These are phyloP conservation scores for Combretum micranthum DNA, from an alignment of 345 rosid species.

Conservation along the genomic window DNA sequence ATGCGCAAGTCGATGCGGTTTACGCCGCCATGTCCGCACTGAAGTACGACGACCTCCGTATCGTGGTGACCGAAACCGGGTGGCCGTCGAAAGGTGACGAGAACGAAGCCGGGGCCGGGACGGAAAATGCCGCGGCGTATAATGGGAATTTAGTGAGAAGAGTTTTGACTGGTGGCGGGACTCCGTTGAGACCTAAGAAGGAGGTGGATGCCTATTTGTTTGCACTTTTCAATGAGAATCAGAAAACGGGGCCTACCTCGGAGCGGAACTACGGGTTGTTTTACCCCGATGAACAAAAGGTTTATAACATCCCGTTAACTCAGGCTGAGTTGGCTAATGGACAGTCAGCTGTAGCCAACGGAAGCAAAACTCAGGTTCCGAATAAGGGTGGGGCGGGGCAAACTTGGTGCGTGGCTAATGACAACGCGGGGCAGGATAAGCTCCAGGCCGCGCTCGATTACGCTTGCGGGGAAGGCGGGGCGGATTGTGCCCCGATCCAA, in stretches of 20 bases:
- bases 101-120: constrained; percentile 62
- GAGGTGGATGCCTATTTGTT: constrained; percentile 66
- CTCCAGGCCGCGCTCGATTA: constrained; percentile 63
- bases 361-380: constrained; percentile 31
- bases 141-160: constrained; percentile 71
- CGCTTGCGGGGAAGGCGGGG: constrained; percentile 89
- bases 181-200: constrained; percentile 67
- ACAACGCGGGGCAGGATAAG: constrained; percentile 25
- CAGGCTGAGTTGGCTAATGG: constrained; percentile 4
- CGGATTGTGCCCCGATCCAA: constrained; percentile 79
- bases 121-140: constrained; percentile 70
- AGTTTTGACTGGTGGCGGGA: constrained; percentile 60
- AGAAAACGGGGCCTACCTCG: constrained; percentile 75
- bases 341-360: constrained; percentile 14
- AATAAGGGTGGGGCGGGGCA: constrained; percentile 19
- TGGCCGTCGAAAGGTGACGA: constrained; percentile 94
- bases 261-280: constrained; percentile 92
- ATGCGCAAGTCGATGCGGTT: constrained; percentile 90
- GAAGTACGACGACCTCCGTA: constrained; percentile 45
- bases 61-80: constrained; percentile 82
- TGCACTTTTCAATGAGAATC: constrained; percentile 85
- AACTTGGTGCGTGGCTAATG: constrained; percentile 88
- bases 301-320: constrained; percentile 60
- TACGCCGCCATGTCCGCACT: constrained; percentile 74
- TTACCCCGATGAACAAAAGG: constrained; percentile 67